phyloP scores from a whole-genome alignment of 139 green algal species.

The Chlorella sp. region DNA sequence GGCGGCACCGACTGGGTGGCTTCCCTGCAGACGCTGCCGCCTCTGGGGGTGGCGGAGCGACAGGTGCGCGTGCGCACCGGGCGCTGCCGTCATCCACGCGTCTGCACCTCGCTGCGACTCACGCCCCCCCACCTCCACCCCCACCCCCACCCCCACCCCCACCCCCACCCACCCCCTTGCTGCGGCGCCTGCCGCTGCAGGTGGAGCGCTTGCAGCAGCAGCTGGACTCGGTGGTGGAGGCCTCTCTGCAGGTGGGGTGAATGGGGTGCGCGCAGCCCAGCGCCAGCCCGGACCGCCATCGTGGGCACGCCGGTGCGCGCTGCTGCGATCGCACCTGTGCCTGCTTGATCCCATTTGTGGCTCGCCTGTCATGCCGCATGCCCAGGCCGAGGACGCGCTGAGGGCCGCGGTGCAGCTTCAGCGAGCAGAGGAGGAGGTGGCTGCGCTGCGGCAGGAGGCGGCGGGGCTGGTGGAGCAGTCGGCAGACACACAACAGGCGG shows the following conservation, averaged over 20 bases:
- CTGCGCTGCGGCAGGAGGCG: slow-evolving; percentile 30
- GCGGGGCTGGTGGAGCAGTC: slow-evolving; percentile 46
- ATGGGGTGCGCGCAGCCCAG: too few relatives aligned
- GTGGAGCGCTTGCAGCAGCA: slow-evolving; percentile 4
- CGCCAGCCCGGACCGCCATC: too few relatives aligned
- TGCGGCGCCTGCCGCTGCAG: slow-evolving; percentile 10
- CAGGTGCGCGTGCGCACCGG: too few relatives aligned
- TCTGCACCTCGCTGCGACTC: too few relatives aligned
- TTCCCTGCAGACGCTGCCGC: slow-evolving; percentile 5
- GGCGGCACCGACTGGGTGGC: slow-evolving; percentile 22
- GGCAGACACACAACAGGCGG: slow-evolving; percentile 49
- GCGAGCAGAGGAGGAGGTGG: background rate
- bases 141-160: too few relatives aligned
- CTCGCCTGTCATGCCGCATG: too few relatives aligned
- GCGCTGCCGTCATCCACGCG: too few relatives aligned
- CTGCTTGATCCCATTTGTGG: too few relatives aligned
- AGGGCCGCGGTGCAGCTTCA: slow-evolving; percentile 8
- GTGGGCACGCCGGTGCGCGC: too few relatives aligned
- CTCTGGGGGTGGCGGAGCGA: background rate
- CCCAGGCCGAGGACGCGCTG: slow-evolving; percentile 28
- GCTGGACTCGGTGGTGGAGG: slow-evolving; percentile 28
- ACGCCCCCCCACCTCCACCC: too few relatives aligned
- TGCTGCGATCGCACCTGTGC: too few relatives aligned
- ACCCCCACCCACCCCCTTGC: background rate
- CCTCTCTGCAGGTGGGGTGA: slow-evolving; percentile 1